Evolutionary conservation across 129 eudicot genomes (phyloP), one percentile per base, ranked within the genome.

Genomic region (Lactuca sativa): DNA sequence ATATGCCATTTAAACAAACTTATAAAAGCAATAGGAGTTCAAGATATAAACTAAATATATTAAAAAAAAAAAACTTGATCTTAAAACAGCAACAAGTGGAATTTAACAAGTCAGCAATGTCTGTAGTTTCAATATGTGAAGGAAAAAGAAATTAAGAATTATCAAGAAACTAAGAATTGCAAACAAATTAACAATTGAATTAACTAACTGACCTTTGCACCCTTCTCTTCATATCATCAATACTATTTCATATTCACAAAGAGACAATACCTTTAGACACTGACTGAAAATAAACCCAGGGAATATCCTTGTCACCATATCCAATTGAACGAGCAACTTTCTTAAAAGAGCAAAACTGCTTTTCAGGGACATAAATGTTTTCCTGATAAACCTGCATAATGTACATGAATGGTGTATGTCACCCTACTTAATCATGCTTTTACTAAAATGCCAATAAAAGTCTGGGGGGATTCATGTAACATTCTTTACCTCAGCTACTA

Each of bases 341-440:
- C 88, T 93, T 93, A 66, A 93, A 93, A 15, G 98, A 93, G 83
- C 90, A 88, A 64, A 93, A 93, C 60, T 90, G 71, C 78, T 93
- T 93, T 57, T 89, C 95, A 9, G 98, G 92, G n/a, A 69, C 97
- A 59, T 93, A 89, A 63, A 93, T 76, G 51, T 93, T n/a, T n/a
- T n/a, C n/a, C n/a, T n/a, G n/a, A n/a, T n/a, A n/a, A n/a, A n/a
- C n/a, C n/a, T n/a, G n/a, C n/a, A n/a, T n/a, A n/a, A n/a, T n/a
- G n/a, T n/a, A n/a, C n/a, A n/a, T n/a, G n/a, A n/a, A n/a, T n/a
- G 89, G 80, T 93, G 92, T 34, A 89, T 97, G 83, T 89, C 89
- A 8, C 86, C 97, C 97, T 91, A 88, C 59, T 74, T 70, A 62
- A n/a, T n/a, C n/a, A n/a, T n/a, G n/a, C n/a, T n/a, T n/a, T n/a